phyloP scores from a whole-genome alignment of 345 rosid genomes.

The Hypericum androsaemum region DNA sequence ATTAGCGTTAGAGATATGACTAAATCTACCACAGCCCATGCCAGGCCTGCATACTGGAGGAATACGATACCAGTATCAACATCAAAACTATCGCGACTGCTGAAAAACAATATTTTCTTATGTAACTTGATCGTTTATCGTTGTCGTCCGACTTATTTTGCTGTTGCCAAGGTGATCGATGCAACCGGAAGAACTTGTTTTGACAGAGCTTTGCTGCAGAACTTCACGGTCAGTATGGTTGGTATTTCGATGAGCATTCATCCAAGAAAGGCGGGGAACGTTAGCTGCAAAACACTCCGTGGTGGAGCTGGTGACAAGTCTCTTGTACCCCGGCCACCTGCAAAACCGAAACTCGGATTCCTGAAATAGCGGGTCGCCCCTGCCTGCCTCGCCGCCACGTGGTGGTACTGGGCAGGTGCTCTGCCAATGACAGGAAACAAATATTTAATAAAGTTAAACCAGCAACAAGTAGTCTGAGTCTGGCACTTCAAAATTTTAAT shows the following conservation, averaged over 20 bases:
- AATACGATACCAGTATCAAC: slow-evolving; percentile 84
- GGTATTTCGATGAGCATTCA: slow-evolving; percentile 76
- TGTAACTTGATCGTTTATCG: slow-evolving; percentile 43
- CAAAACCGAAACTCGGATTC: no score
- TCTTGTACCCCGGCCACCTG: slow-evolving; percentile 82
- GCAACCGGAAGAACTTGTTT: slow-evolving; percentile 75
- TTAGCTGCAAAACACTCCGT: slow-evolving; percentile 52
- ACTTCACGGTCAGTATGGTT: slow-evolving; percentile 69
- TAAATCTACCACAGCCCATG: slow-evolving; percentile 94
- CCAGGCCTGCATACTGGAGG: slow-evolving; percentile 86
- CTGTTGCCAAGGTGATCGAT: slow-evolving; percentile 63
- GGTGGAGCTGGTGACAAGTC: slow-evolving; percentile 86
- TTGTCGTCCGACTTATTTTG: slow-evolving; percentile 41
- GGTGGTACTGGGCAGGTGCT: no score
- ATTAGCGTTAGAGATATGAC: slow-evolving; percentile 58
- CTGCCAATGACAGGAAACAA: no score
- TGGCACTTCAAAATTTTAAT: no score
- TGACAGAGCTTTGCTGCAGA: slow-evolving; percentile 87
- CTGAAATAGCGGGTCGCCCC: no score
- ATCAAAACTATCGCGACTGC: slow-evolving; percentile 41
- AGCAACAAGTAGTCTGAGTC: no score
- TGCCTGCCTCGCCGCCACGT: no score
- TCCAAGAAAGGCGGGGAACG: slow-evolving; percentile 34
- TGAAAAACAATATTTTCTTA: slow-evolving; percentile 37
- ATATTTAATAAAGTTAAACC: no score